phyloP scores from a whole-genome alignment of 139 green algal species.

The Chlamydomonas sp. region DNA sequence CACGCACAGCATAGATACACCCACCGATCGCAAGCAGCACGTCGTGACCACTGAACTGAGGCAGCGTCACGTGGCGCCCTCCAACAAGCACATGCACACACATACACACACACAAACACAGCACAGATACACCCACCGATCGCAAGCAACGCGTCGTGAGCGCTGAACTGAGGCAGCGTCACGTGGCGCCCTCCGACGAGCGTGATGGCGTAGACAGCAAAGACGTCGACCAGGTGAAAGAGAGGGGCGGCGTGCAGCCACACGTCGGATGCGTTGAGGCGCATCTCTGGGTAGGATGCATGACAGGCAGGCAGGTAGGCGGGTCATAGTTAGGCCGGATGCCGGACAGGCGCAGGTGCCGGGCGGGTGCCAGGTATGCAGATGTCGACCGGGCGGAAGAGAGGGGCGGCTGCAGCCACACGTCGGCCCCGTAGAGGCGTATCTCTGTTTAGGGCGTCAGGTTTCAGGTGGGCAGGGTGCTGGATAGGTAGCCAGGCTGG shows the following conservation, averaged over 20 bases:
- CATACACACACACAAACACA: too few relatives aligned
- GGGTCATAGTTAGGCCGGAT: not conserved
- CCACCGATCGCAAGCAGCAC: slow-evolving; percentile 59
- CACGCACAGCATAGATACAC: slow-evolving; percentile 15
- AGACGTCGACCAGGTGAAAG: slow-evolving; percentile 92
- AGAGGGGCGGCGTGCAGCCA: slow-evolving; percentile 86
- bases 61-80: slow-evolving; percentile 66
- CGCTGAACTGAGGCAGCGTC: slow-evolving; percentile 55
- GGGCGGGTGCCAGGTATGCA: too few relatives aligned
- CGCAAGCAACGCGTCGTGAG: slow-evolving; percentile 46
- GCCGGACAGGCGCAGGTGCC: not conserved
- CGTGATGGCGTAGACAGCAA: slow-evolving; percentile 82
- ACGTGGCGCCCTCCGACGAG: slow-evolving; percentile 76
- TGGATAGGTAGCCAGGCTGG: not conserved
- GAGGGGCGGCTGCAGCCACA: too few relatives aligned
- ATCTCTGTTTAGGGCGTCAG: too few relatives aligned
- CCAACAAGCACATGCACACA: too few relatives aligned
- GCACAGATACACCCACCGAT: slow-evolving; percentile 66
- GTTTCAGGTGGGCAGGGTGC: not conserved
- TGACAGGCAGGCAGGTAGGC: too few relatives aligned
- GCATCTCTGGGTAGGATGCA: slow-evolving; percentile 68
- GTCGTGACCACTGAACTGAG: slow-evolving; percentile 48
- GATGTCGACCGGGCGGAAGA: too few relatives aligned
- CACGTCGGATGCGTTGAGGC: slow-evolving; percentile 59
- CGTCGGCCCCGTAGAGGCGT: too few relatives aligned